phyloP scores from a whole-genome alignment of 23 red algal genomes.

The Pyropia haitanensis region DNA sequence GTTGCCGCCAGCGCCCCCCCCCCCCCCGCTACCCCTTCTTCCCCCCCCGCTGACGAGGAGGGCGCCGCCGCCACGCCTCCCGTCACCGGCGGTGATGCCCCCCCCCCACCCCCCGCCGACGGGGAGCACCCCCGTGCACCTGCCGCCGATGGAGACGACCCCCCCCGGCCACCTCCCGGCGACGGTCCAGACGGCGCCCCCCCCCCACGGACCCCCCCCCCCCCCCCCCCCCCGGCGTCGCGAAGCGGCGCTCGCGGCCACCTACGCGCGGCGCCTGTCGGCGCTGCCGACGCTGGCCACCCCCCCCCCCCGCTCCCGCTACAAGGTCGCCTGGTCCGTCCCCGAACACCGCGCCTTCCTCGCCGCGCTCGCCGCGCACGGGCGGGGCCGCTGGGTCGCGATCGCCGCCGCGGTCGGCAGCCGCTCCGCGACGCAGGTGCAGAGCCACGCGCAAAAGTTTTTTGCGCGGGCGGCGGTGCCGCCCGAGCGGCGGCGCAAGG shows the following conservation, averaged over 20 bases:
- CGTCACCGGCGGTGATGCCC: too few relatives aligned
- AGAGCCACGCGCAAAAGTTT: slow-evolving; percentile 96
- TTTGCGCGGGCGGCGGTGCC: slow-evolving; percentile 47
- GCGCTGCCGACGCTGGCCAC: background rate
- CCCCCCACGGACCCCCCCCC: background rate
- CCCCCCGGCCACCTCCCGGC: too few relatives aligned
- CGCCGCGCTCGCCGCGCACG: slow-evolving; percentile 44
- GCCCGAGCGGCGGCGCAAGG: slow-evolving; percentile 44
- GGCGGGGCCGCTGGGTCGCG: slow-evolving; percentile 91
- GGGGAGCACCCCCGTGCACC: too few relatives aligned
- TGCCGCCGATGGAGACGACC: too few relatives aligned
- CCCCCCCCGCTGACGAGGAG: too few relatives aligned
- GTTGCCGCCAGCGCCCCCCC: too few relatives aligned
- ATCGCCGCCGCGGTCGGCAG: slow-evolving; percentile 74
- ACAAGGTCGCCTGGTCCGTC: slow-evolving; percentile 81
- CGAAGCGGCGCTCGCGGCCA: too few relatives aligned
- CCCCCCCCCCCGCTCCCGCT: slow-evolving; percentile 38
- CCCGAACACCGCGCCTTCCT: slow-evolving; percentile 81
- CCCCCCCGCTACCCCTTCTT: too few relatives aligned
- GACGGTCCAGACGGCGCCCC: too few relatives aligned
- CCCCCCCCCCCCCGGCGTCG: background rate
- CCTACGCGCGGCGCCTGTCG: too few relatives aligned
- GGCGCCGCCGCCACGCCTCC: too few relatives aligned
- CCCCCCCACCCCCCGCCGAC: too few relatives aligned
- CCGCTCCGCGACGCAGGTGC: slow-evolving; percentile 71